Evolutionary conservation across 2,329 filamentous ascomycete species (phyloP).

Genomic region (Chrysoporthe austroafricana): DNA sequence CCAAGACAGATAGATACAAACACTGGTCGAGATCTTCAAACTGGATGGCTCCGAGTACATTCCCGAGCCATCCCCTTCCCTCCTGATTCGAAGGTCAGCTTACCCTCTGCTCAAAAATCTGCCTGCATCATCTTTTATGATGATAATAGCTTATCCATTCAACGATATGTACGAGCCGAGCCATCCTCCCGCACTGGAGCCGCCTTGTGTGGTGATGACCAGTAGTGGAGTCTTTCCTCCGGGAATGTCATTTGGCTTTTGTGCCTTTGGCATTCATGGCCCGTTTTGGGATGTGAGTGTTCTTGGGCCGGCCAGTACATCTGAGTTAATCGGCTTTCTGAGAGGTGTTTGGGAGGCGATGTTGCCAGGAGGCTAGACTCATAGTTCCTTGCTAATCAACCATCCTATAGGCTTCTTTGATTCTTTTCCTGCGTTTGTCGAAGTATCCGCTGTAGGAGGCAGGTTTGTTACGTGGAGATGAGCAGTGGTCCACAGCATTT

Average conservation of each 20-base stretch:
- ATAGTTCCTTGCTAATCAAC: slow-evolving; percentile 11
- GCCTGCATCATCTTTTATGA: slow-evolving; percentile 44
- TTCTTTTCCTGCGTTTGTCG: background rate
- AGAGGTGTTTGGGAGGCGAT: slow-evolving; percentile 20
- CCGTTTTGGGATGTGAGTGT: slow-evolving; percentile 57
- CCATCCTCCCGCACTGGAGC: slow-evolving; percentile 75
- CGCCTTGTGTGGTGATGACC: slow-evolving; percentile 59
- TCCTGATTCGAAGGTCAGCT: slow-evolving; percentile 22
- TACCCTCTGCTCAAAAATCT: slow-evolving; percentile 18
- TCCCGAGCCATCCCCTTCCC: background rate
- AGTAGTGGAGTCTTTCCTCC: slow-evolving; percentile 72
- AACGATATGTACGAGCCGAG: slow-evolving; percentile 70
- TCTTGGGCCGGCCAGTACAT: slow-evolving; percentile 39
- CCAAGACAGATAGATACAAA: slow-evolving; percentile 16
- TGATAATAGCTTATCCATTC: slow-evolving; percentile 78
- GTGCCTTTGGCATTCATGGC: slow-evolving; percentile 53
- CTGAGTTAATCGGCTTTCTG: slow-evolving; percentile 45
- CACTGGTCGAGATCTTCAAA: background rate
- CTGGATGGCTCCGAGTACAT: background rate
- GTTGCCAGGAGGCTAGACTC: background rate
- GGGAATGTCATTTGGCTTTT: slow-evolving; percentile 63
- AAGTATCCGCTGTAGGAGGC: background rate
- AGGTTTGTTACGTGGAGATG: slow-evolving; percentile 9
- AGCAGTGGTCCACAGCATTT: background rate
- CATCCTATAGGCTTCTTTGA: background rate